Percentiles rank a stretch among this genome's conserved stretches.
Evolutionary conservation across 2,329 filamentous ascomycete genomes (phyloP).

Genomic region (Arthrobotrys sinensis): DNA sequence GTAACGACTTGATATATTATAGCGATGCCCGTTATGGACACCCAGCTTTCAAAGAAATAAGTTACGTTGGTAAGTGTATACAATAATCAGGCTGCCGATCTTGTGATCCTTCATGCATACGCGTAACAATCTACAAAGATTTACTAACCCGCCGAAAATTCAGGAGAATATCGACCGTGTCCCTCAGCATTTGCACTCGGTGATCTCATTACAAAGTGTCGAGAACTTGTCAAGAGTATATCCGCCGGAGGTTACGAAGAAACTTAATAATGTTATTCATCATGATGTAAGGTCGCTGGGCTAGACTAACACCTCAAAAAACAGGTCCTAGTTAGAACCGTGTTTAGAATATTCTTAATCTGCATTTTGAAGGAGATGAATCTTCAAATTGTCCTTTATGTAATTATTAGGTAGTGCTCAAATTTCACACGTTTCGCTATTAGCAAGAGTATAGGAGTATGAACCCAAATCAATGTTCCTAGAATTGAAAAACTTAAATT

Average conservation of each 20-base stretch:
- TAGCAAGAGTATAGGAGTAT: too few relatives aligned
- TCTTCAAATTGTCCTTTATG: too few relatives aligned
- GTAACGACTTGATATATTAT: background rate
- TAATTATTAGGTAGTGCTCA: too few relatives aligned
- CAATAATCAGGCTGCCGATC: background rate
- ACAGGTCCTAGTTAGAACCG: too few relatives aligned
- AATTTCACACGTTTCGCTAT: too few relatives aligned
- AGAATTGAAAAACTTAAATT: too few relatives aligned
- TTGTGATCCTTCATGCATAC: too few relatives aligned
- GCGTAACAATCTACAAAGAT: background rate
- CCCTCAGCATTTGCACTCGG: constrained; percentile 22
- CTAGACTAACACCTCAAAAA: too few relatives aligned
- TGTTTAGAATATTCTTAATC: too few relatives aligned
- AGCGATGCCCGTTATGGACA: background rate
- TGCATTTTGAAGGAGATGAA: too few relatives aligned
- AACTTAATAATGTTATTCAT: background rate
- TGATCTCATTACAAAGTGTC: constrained; percentile 10
- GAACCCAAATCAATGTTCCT: too few relatives aligned
- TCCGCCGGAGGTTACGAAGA: constrained; percentile 4
- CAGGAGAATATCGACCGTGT: constrained; percentile 27
- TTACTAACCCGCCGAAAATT: background rate
- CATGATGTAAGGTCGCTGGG: too few relatives aligned
- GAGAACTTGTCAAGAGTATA: constrained; percentile 4
- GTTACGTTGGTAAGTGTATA: background rate
- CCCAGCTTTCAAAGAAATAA: background rate